Conservation (phyloP, 352 stramenopile species). For the Phytopythium helicoides region DNA sequence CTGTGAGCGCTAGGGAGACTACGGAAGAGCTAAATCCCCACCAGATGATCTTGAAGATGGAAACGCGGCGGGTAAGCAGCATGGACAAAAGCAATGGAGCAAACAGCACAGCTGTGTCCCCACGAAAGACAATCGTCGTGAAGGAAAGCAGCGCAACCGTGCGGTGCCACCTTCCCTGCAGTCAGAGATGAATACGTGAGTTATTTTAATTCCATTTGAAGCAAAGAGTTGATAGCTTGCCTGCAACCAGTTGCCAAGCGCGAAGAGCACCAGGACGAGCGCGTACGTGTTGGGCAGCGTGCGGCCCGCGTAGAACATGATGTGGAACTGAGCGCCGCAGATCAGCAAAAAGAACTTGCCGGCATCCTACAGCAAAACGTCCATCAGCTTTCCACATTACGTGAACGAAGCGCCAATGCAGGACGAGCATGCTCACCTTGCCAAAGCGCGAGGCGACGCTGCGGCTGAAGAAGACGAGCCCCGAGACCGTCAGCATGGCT, state of each 20-base stretch:
- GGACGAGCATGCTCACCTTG: constrained; percentile 25
- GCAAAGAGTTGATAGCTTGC: too few relatives aligned
- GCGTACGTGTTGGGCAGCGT: constrained; percentile 98
- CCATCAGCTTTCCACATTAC: constrained; percentile 5
- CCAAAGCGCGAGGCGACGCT: constrained; percentile 56
- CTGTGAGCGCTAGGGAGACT: constrained; percentile 74
- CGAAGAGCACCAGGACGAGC: constrained; percentile 80
- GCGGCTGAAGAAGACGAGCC: constrained; percentile 62
- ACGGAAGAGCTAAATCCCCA: constrained; percentile 80
- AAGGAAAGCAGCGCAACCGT: constrained; percentile 87
- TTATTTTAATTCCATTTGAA: too few relatives aligned
- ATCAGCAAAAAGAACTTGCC: constrained; percentile 85
- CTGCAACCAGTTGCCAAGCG: constrained; percentile 58
- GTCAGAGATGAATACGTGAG: too few relatives aligned
- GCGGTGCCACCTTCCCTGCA: constrained; percentile 33
- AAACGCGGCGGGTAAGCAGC: constrained; percentile 66
- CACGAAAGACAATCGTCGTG: constrained; percentile 95
- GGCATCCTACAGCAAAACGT: constrained; percentile 24
- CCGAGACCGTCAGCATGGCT: constrained; percentile 49
- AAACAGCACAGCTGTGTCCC: constrained; percentile 96
- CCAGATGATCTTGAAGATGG: constrained; percentile 72
- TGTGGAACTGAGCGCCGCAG: constrained; percentile 94
- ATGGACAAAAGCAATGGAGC: constrained; percentile 91
- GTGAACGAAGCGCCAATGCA: too few relatives aligned
- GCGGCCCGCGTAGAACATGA: constrained; percentile 96